Evolutionary conservation across 495 filamentous ascomycete genomes (phyloP), one percentile per base, ranked within the genome.

Genomic region (Aspergillus nidulans): DNA sequence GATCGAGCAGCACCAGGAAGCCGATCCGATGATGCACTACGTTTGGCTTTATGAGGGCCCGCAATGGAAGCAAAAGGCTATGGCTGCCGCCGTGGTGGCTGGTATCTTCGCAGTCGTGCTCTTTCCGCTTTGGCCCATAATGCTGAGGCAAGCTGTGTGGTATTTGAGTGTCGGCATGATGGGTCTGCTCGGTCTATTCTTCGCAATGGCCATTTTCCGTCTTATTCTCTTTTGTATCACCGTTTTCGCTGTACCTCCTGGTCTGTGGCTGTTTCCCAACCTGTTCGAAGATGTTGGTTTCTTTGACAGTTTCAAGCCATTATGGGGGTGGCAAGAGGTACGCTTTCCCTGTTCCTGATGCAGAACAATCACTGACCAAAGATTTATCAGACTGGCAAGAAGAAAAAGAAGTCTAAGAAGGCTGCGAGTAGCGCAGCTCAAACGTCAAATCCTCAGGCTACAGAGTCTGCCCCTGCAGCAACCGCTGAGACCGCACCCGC

Each of bases 311-410:
- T 99, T 99, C 78, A 87, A 87, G 72, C 95, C 95, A 23, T 69
- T 94, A 30, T 97, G 95, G 92, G 95, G 89, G 47, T 99, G 95
- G 95, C 94, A 97, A 70, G 91, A 97, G 86, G 94, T 96, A 70
- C 56, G 49, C 36, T 60, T 52, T 16, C 39, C 28, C 23, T 47
- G 25, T 51, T 30, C 48, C 12, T 45, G 3, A 49, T 30, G 18
- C 15, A 57, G 28, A 54, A 63, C 36, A 53, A 38, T 20, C 56
- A 23, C 57, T 61, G 48, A 63, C 44, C 28, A 20, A 40, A 41
- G 3, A 7, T 20, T 21, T 38, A 21, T 25, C 30, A 66, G 62
- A 69, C 66, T 66, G 79, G 70, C 60, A 71, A 70, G 60, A 74
- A 85, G 69, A 80, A 85, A 69, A 79, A 81, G 52, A 88, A 87